Evolutionary conservation across 805 yeast species (phyloP).

Genomic region (Ogataea allantospora): DNA sequence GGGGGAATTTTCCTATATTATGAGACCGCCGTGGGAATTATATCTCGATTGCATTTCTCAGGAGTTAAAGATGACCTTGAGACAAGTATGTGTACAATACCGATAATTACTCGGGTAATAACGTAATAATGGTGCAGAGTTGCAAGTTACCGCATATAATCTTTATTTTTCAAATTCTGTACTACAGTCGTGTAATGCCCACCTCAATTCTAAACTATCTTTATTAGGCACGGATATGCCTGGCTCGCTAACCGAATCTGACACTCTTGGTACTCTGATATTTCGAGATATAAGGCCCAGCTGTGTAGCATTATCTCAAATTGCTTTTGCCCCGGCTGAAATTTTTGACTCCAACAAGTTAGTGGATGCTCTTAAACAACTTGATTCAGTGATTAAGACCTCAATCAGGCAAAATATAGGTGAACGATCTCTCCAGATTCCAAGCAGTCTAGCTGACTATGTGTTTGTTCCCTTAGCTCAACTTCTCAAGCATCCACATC

Average conservation of each 20-base stretch:
- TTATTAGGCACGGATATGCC: conserved; percentile 1
- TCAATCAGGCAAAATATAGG: conserved; percentile 5
- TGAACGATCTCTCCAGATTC: conserved; percentile 18
- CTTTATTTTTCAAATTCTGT: too few species aligned
- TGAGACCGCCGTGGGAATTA: too few species aligned
- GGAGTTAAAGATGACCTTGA: too few species aligned
- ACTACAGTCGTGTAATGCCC: too few species aligned
- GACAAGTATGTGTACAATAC: too few species aligned
- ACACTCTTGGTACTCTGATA: conserved; percentile 12
- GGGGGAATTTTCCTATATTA: too few species aligned
- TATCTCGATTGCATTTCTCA: too few species aligned
- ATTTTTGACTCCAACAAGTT: conserved; percentile 32
- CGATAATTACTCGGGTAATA: too few species aligned
- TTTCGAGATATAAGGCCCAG: conserved; percentile 35
- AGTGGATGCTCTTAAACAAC: conserved; percentile 32
- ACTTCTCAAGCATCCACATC: conserved; percentile 46
- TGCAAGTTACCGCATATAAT: too few species aligned
- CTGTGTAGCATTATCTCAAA: conserved; percentile 44
- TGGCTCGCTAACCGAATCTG: conserved; percentile 1
- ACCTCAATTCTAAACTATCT: too few species aligned
- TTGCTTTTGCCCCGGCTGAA: conserved; percentile 41
- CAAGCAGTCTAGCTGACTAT: conserved; percentile 54
- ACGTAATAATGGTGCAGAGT: too few species aligned
- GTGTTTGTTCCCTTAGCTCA: conserved; percentile 60
- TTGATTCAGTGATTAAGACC: conserved; percentile 29